Conservation (phyloP, 805 yeast genomes). For the Ogataea zsoltii region DNA sequence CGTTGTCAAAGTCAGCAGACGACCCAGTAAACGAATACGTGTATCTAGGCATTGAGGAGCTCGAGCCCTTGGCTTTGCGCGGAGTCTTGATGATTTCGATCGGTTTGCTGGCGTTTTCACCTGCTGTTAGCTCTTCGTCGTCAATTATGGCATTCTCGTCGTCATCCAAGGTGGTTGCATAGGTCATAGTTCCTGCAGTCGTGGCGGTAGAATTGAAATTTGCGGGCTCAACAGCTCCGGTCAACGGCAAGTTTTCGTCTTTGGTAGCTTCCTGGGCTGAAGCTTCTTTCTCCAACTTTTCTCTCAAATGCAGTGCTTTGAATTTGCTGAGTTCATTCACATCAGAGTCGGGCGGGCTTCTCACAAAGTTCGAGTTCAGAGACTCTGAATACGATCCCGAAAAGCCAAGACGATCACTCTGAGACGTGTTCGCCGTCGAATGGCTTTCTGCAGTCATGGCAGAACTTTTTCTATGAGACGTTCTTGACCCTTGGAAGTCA, state of each 20-base stretch:
- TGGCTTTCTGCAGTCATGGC: constrained; percentile 21
- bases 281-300: background rate
- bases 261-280: background rate
- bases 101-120: constrained; percentile 12
- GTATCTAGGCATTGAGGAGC: constrained; percentile 20
- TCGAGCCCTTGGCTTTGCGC: constrained; percentile 5
- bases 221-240: background rate
- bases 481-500: constrained; percentile 3
- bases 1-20: constrained; percentile 38
- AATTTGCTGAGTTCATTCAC: constrained; percentile 2
- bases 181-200: background rate
- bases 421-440: constrained; percentile 22
- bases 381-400: constrained; percentile 25
- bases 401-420: constrained; percentile 23
- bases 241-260: background rate
- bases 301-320: constrained; percentile 2
- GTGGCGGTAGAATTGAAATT: background rate
- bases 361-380: constrained; percentile 15
- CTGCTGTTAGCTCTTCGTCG: constrained; percentile 19
- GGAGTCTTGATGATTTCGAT: constrained; percentile 20
- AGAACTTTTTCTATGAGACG: constrained; percentile 14
- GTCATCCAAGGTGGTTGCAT: constrained; percentile 8
- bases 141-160: constrained; percentile 29
- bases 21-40: constrained; percentile 35
- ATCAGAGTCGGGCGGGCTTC: constrained; percentile 9